Evolutionary conservation across 495 filamentous ascomycete species (phyloP).

Genomic region (Pseudotulostoma volvatum): DNA sequence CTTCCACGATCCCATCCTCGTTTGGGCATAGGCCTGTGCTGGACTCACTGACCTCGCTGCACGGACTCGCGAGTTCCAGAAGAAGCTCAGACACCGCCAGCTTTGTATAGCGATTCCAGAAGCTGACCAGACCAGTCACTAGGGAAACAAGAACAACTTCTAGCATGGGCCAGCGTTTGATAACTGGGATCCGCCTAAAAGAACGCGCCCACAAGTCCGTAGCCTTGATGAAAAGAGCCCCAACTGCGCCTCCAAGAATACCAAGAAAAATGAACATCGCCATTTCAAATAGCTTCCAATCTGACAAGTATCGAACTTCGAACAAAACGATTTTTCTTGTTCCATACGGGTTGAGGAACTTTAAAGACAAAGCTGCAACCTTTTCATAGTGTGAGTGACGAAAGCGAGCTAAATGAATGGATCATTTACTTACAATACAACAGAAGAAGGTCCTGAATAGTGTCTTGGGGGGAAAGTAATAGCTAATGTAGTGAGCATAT

Average conservation of each 20-base stretch:
- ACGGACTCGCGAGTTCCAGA: slow-evolving; percentile 79
- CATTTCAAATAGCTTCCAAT: slow-evolving; percentile 92
- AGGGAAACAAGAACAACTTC: slow-evolving; percentile 82
- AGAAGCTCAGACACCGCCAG: slow-evolving; percentile 80
- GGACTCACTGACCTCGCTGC: slow-evolving; percentile 42
- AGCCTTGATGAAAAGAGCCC: slow-evolving; percentile 94
- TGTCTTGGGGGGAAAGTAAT: slow-evolving; percentile 97
- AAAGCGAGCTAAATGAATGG: neutral
- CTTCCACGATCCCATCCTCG: slow-evolving; percentile 53
- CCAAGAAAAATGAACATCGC: slow-evolving; percentile 71
- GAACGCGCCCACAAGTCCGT: slow-evolving; percentile 74
- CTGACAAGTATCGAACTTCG: slow-evolving; percentile 76
- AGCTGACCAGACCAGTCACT: slow-evolving; percentile 67
- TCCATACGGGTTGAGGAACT: slow-evolving; percentile 91
- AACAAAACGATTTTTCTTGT: slow-evolving; percentile 95
- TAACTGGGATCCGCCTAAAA: slow-evolving; percentile 63
- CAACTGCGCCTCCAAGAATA: slow-evolving; percentile 64
- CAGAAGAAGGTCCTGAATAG: slow-evolving; percentile 97
- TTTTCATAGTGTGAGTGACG: slow-evolving; percentile 8
- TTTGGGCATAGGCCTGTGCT: slow-evolving; percentile 60
- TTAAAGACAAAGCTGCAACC: slow-evolving; percentile 69
- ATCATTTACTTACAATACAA: slow-evolving; percentile 48
- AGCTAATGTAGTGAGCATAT: slow-evolving; percentile 23
- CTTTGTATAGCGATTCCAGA: slow-evolving; percentile 87
- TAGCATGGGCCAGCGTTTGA: slow-evolving; percentile 71